Evolutionary conservation across 2,329 filamentous ascomycete genomes (phyloP), one percentile per base, ranked within the genome.

Genomic region (Berkeleyomyces rouxiae): DNA sequence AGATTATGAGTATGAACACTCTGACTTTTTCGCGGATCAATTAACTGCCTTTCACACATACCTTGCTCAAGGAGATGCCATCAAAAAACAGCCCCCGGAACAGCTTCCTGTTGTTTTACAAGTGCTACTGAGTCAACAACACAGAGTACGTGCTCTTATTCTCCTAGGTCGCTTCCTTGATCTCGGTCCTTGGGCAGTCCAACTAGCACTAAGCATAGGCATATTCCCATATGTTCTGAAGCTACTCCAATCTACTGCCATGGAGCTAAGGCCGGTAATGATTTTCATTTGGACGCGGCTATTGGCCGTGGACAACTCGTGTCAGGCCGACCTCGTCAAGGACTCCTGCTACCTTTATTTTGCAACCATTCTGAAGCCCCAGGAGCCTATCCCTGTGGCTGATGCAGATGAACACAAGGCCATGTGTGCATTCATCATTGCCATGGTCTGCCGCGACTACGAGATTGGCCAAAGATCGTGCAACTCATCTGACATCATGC

Each of bases 141-240:
- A 99, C 72, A 80, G 93, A 67, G 82, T 99, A 36, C 82, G 93
- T 59, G 93, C 93, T 13, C 79, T 99, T 66, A 95, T 99, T 61
- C 77, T 99, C 5, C 79, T 99, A 0, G 93, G 91, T 64, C 89
- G 90, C 67, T 99, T 99, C 72, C 78, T 99, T 23, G 93, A 99
- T 69, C 81, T 97, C 46, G 93, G 93, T 0, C 93, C 93, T 0
- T 99, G 93, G 93, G 95, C 93, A 39, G 93, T 99, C n/a, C 93
- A 97, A 72, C 82, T 99, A 47, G 93, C 93, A 13, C 79, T 99
- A 13, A 96, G 91, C 72, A 99, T 99, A 66, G 93, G 93, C 33
- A 99, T 99, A 66, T 99, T 99, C 73, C 93, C 93, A 0, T 99
- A 99, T 70, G 93, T 99, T n/a, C 77, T 99, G 42, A 99, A 99